Evolutionary conservation across 192 early-diverging fungal species (phyloP).

Genomic region (Coemansia sp.): DNA sequence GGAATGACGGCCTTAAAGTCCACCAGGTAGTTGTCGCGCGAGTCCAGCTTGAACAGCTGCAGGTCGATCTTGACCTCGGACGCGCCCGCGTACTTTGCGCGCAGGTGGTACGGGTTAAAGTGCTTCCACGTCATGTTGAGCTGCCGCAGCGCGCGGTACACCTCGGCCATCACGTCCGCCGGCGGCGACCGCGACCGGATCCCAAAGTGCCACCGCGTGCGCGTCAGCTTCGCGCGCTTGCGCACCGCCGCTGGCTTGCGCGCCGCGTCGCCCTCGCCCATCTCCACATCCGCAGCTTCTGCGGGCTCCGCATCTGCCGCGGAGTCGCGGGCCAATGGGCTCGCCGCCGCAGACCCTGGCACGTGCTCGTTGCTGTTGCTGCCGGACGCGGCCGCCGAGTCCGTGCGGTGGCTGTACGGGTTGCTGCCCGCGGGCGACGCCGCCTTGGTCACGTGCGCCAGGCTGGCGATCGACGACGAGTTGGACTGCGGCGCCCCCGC

Average conservation of each 20-base stretch:
- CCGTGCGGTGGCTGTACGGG: constrained; percentile 43
- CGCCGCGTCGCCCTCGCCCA: constrained; percentile 4
- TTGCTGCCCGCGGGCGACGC: constrained; percentile 17
- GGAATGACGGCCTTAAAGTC: constrained; percentile 88
- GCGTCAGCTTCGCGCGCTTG: constrained; percentile 51
- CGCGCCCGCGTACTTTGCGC: constrained; percentile 60
- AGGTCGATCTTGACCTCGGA: constrained; percentile 86
- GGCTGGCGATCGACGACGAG: constrained; percentile 45
- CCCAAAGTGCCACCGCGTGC: constrained; percentile 98
- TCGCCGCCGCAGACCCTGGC: background rate
- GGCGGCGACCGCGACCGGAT: constrained; percentile 91
- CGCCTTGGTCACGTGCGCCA: constrained; percentile 29
- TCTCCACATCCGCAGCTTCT: constrained; percentile 6
- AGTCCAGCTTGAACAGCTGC: constrained; percentile 91
- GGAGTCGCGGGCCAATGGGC: constrained; percentile 7
- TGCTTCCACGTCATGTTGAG: constrained; percentile 92
- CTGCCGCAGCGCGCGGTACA: constrained; percentile 89
- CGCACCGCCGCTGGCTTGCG: constrained; percentile 34
- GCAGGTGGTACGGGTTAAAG: constrained; percentile 83
- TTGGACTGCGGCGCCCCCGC: constrained; percentile 27
- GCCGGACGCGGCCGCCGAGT: background rate
- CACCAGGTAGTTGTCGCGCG: constrained; percentile 83
- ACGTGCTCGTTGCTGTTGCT: background rate
- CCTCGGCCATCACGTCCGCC: constrained; percentile 95
- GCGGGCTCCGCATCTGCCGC: background rate